Base-by-base conservation (phyloP, 208 protist genomes). In the Acanthamoeba sp. region DNA sequence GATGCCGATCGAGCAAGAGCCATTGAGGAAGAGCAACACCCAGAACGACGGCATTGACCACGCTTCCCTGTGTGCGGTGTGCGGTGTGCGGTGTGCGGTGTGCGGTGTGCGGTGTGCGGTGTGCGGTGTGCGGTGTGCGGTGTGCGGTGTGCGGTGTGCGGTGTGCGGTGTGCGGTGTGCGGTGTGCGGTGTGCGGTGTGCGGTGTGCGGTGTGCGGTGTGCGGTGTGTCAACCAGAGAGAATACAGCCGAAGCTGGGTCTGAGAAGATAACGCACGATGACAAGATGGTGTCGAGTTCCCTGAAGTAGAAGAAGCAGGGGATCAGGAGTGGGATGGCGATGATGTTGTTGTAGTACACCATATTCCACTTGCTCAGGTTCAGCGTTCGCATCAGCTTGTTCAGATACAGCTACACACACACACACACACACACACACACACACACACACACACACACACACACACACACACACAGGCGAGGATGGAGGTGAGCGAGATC, bases 281-380 rank as follows among this genome's bases (percentile, higher is more conserved):
- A 32, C 2, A 85, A 32, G 27, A 85, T 29, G 38, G 42, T 57
- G 76, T 57, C 76, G 76, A 85, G 42, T 32, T 85, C 76, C 27
- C 18, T 50, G 42, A 85, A 85, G 76, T 27, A 32, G 20, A 91
- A 16, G 55, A 91, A 66, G 55, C 48, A 91, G 12, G 57, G 84
- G 9, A 91, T 2, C 7, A 91, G 84, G 36, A 71, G 24, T 3
- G 84, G 84, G 29, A 91, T 42, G 34, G 84, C 12, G 36, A 91
- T 62, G 24, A 45, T 42, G 84, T 91, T 91, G 57, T 91, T 91
- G 55, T 91, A 91, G 36, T 91, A 91, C 48, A 91, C 36, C 48
- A 38, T 45, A 2, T 5, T 91, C 55, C 48, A 91, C 57, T 40
- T 36, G 55, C 45, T 38, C 32, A 91, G 34, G 7, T 48, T 62